Evolutionary conservation across 768 basidiomycete genomes (phyloP).

Genomic region (Pleurotus platypus): DNA sequence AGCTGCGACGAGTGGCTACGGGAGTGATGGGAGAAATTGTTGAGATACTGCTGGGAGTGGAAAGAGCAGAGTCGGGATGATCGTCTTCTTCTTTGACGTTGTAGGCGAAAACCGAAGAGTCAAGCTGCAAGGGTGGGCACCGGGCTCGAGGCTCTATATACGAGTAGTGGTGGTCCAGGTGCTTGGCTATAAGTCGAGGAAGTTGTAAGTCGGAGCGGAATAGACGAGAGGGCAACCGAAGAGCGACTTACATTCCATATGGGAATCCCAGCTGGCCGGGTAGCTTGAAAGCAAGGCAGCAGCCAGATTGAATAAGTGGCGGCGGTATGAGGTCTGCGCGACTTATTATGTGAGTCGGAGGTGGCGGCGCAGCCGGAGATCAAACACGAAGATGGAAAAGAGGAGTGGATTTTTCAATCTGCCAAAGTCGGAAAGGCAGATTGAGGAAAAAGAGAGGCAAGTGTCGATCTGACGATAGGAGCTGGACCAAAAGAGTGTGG

Average conservation of each 20-base stretch:
- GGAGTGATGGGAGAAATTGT: constrained; percentile 26
- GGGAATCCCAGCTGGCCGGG: constrained; percentile 21
- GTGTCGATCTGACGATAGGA: constrained; percentile 7
- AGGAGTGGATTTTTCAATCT: constrained; percentile 5
- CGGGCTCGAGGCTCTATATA: constrained; percentile 16
- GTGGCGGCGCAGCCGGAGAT: constrained; percentile 11
- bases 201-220: not conserved
- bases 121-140: constrained; percentile 20
- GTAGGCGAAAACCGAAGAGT: constrained; percentile 14
- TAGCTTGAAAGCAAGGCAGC: constrained; percentile 15
- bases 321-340: constrained; percentile 6
- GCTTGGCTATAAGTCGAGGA: constrained; percentile 16
- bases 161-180: constrained; percentile 24
- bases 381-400: constrained; percentile 9
- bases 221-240: not conserved
- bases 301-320: constrained; percentile 19
- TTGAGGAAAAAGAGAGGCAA: constrained; percentile 4
- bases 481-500: constrained; percentile 4
- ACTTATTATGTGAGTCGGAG: not conserved
- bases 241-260: constrained; percentile 19
- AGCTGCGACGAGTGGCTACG: constrained; percentile 17
- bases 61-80: constrained; percentile 11
- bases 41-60: constrained; percentile 22
- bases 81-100: constrained; percentile 15
- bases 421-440: constrained; percentile 5